Base-by-base conservation (phyloP, 2,329 filamentous ascomycete genomes). In the Cladophialophora carrionii region DNA sequence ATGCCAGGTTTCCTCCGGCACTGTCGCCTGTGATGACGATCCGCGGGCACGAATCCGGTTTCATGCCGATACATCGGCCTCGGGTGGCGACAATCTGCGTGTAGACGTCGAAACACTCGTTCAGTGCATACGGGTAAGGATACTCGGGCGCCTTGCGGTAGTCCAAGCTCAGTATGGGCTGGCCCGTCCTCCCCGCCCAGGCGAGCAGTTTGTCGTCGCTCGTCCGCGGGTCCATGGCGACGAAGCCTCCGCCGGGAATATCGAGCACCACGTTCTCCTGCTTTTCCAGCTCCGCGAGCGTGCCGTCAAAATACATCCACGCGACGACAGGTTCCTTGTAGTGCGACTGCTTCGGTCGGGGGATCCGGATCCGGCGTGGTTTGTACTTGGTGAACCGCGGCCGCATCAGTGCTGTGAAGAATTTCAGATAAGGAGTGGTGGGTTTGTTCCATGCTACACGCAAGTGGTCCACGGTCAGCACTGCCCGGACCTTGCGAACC, bases 361-460 rank as follows among this genome's bases (percentile, higher is more conserved):
- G 89, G 66, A 99, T 97, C 22, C 92, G 85, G 57, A 98, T 88
- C 61, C 89, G 88, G 54, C 94, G 85, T 1, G 95, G 92, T 5
- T 89, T 87, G 81, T 93, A 96, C 66, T 85, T 86, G 71, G 90
- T 94, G 69, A 96, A 86, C 20, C 89, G 85, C 1, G 93, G 94
- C 1, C 93, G 85, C 76, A 94, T 77, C 61, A 97, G 75, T 14
- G 81, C 85, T 58, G 90, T 89, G 60, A 95, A 76, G 65, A 90
- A 88, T 58, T 84, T 82, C 17, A 99, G 80, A 74, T 96, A 96
- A 0, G 95, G 93, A 8, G 92, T 93, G 0, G 87, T 96, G 12
- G 90, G 88, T 76, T 99, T 99, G 74, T 98, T 96, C 95, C 95
- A 99, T 62, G 91, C 91, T 7, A 97, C 88, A 5, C 95, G 86